Conservation (phyloP, 768 basidiomycete genomes). For the Phylloporus arenicola region DNA sequence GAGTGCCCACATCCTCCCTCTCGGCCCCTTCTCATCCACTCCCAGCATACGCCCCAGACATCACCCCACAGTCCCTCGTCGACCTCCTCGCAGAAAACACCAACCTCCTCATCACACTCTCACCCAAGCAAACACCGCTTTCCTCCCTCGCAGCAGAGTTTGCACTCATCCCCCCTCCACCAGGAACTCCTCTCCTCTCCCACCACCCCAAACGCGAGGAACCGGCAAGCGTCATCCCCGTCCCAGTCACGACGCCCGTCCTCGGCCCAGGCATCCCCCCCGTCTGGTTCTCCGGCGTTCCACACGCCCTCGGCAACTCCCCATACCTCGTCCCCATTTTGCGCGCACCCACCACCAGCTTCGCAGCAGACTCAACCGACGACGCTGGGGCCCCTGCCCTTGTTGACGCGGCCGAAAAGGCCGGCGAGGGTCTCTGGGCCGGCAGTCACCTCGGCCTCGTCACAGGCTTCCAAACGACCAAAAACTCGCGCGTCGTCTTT, state of each 20-base stretch:
- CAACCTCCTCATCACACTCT: constrained; percentile 82
- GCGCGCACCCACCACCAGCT: constrained; percentile 68
- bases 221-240: constrained; percentile 60
- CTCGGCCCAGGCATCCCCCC: constrained; percentile 47
- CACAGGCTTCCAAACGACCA: constrained; percentile 82
- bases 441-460: constrained; percentile 75
- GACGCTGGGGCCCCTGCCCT: constrained; percentile 57
- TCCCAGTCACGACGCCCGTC: constrained; percentile 45
- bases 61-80: constrained; percentile 78
- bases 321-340: constrained; percentile 82
- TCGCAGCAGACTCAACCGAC: constrained; percentile 60
- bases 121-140: constrained; percentile 68
- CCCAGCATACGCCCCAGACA: constrained; percentile 64
- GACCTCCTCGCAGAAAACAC: constrained; percentile 61
- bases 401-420: constrained; percentile 66
- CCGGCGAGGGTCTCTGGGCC: constrained; percentile 78
- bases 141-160: constrained; percentile 85
- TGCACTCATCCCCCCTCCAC: constrained; percentile 81
- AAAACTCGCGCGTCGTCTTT: constrained; percentile 74
- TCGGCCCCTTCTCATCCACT: background rate
- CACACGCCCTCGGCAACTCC: constrained; percentile 60
- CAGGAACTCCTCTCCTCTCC: constrained; percentile 77
- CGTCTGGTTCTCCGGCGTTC: constrained; percentile 73
- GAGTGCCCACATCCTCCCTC: constrained; percentile 2
- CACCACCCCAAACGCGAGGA: constrained; percentile 76